Evolutionary conservation across 164 flowering plant species (phyloP).

Genomic region (Nymphaea colorata): DNA sequence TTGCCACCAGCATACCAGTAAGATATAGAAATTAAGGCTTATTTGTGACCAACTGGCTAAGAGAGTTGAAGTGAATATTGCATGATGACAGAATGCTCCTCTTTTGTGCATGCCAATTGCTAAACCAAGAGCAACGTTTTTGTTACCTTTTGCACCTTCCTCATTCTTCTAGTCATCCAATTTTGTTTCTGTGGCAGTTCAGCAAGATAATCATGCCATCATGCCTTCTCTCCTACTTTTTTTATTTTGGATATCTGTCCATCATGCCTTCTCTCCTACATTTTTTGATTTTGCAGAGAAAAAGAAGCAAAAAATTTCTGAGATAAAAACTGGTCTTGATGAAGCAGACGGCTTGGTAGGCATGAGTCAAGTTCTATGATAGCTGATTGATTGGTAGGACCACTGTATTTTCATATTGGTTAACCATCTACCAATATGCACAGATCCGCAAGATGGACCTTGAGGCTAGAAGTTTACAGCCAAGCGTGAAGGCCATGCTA

Average conservation of each 20-base stretch:
- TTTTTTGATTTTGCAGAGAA: slow-evolving; percentile 38
- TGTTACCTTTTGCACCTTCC: background rate
- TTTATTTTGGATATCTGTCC: background rate
- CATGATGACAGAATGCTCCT: no score
- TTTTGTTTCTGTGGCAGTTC: background rate
- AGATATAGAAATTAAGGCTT: no score
- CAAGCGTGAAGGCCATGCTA: slow-evolving; percentile 68
- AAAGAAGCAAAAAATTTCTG: slow-evolving; percentile 71
- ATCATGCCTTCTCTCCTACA: background rate
- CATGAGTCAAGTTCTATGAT: background rate
- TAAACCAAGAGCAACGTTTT: background rate
- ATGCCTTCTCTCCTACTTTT: background rate
- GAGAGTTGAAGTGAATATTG: no score
- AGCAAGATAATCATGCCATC: background rate
- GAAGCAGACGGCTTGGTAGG: slow-evolving; percentile 81
- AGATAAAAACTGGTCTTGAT: slow-evolving; percentile 56
- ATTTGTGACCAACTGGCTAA: no score
- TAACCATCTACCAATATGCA: background rate
- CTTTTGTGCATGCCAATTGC: background rate
- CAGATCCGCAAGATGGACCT: slow-evolving; percentile 87
- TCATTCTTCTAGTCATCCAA: no score
- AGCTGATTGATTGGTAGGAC: background rate
- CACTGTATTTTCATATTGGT: background rate
- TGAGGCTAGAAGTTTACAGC: slow-evolving; percentile 87
- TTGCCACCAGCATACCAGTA: no score